Percentiles rank a stretch among this genome's conserved stretches.
Evolutionary conservation across 768 basidiomycete species (phyloP).

Genomic region (Cystobasidium ongulense): DNA sequence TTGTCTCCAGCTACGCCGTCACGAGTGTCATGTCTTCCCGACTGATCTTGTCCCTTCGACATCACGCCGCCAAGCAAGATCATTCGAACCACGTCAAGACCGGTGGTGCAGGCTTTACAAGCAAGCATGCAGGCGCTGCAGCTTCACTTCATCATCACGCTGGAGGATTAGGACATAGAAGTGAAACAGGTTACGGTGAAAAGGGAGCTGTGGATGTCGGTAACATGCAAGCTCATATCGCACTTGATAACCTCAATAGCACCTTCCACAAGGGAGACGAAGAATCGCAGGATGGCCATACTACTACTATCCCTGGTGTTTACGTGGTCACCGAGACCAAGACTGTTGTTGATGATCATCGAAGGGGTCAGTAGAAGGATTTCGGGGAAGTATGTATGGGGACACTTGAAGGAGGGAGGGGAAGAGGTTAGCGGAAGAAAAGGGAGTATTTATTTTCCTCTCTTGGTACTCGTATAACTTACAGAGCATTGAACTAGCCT

Average conservation of each 20-base stretch:
- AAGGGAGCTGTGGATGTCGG: background rate
- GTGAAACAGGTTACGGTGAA: background rate
- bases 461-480: too few species aligned
- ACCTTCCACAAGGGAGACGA: background rate
- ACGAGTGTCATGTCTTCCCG: background rate
- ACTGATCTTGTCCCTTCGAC: background rate
- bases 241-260: background rate
- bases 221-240: background rate
- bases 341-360: slow-evolving; percentile 10
- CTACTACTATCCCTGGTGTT: background rate
- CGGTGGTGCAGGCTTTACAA: background rate
- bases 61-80: background rate
- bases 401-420: background rate
- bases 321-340: slow-evolving; percentile 11
- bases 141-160: background rate
- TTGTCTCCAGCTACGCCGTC: background rate
- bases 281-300: background rate
- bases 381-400: background rate
- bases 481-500: too few species aligned
- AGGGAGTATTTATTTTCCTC: too few species aligned
- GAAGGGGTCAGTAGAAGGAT: background rate
- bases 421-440: too few species aligned
- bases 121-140: background rate
- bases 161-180: background rate
- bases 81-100: background rate